Evolutionary conservation across 2,329 filamentous ascomycete species (phyloP), one percentile per base, ranked within the genome.

Genomic region (Epichloe sibirici): DNA sequence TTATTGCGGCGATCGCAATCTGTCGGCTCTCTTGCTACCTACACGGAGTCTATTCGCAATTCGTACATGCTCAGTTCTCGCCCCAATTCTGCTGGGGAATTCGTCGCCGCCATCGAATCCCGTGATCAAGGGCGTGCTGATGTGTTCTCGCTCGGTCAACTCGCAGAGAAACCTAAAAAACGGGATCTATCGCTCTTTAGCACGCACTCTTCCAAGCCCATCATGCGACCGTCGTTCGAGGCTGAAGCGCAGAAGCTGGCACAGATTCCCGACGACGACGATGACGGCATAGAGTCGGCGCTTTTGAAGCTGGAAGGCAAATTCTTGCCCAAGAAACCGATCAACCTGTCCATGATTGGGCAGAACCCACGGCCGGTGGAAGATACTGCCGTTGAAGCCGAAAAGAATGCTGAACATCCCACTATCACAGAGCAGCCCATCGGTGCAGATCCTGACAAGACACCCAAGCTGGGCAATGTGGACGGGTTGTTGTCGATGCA

Each of bases 221-320:
- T 74, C 2, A 81, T 83, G 78, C 76, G 80, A 4, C 78, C 81
- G 1, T 96, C 90, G 0, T 96, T 97, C 59, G 89, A 97, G 66
- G 85, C 79, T 3, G 90, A 95, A 61, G 88, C 94, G 1, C 83
- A 90, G 54, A 88, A 88, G 60, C 79, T 98, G 51, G 88, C 90
- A 2, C 83, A 87, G 52, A 88, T 97, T 28, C 89, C 91, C 0
- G 90, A 96, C 62, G 88, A 94, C 39, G 65, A 72, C 15, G 78
- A 83, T 55, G 88, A 94, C 62, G 89, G 89, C 6, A 83, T 97
- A 28, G 93, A 97, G 63, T 90, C 90, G n/a, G 88, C 93, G 0
- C 68, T 98, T 49, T 70, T 90, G 60, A 98, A 97, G 62, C 76
- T 98, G 0, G 93, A 98, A 70, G 93, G 93, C 9, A 91, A 82